A percentile compares a stretch with the other conserved stretches of the same genome.
Conservation (phyloP, 768 basidiomycete genomes). For the Trametes cingulata region DNA sequence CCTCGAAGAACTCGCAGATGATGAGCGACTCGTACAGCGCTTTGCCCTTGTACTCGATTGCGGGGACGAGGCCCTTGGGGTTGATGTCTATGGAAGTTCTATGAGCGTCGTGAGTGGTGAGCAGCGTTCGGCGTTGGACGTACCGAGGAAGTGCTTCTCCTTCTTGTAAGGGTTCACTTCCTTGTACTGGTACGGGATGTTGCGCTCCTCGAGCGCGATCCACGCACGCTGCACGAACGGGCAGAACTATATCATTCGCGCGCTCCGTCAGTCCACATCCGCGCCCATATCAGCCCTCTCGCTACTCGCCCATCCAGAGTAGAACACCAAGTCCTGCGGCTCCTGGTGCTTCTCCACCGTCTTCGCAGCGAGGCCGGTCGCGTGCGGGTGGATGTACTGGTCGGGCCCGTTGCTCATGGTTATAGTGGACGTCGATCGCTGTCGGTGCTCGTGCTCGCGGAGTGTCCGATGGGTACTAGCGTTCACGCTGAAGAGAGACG, state of each 20-base stretch:
- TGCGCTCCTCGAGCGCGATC: slow-evolving; percentile 67
- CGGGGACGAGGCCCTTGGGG: slow-evolving; percentile 70
- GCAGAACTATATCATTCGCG: slow-evolving; percentile 6
- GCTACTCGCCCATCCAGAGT: slow-evolving; percentile 54
- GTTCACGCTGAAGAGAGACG: too few relatives aligned
- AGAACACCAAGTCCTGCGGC: slow-evolving; percentile 57
- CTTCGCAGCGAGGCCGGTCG: slow-evolving; percentile 54
- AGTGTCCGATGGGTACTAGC: not conserved
- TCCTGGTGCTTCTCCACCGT: slow-evolving; percentile 53
- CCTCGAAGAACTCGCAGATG: slow-evolving; percentile 67
- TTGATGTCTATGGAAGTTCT: slow-evolving; percentile 45
- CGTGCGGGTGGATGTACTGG: slow-evolving; percentile 52
- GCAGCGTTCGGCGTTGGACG: slow-evolving; percentile 7
- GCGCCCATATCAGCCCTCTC: too few relatives aligned
- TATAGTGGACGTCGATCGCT: too few relatives aligned
- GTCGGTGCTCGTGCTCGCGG: not conserved
- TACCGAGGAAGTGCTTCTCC: slow-evolving; percentile 55
- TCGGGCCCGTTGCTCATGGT: slow-evolving; percentile 31
- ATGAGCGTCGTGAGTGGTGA: not conserved
- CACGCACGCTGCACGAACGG: slow-evolving; percentile 63
- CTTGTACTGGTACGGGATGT: slow-evolving; percentile 66
- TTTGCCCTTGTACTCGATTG: slow-evolving; percentile 49
- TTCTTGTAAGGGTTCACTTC: slow-evolving; percentile 75
- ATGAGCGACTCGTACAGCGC: slow-evolving; percentile 67
- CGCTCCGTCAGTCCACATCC: too few relatives aligned